phyloP scores from a whole-genome alignment of 495 filamentous ascomycete species.

The Parathielavia appendiculata region DNA sequence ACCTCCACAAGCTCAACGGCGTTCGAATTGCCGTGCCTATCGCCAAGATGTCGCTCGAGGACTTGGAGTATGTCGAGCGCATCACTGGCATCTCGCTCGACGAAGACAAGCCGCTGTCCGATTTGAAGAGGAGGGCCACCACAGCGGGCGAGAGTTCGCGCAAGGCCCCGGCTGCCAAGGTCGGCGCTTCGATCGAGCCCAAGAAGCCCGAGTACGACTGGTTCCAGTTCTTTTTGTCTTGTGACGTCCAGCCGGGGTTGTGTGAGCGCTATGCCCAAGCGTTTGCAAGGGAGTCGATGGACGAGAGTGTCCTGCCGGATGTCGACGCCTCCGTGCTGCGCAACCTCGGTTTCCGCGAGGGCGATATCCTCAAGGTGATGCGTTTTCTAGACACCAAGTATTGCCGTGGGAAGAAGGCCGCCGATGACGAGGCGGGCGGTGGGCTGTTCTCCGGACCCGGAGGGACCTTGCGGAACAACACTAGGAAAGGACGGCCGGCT shows the following conservation, averaged over 20 bases:
- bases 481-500: slow-evolving; percentile 83
- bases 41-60: slow-evolving; percentile 88
- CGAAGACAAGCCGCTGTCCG: slow-evolving; percentile 90
- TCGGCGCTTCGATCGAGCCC: slow-evolving; percentile 50
- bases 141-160: slow-evolving; percentile 23
- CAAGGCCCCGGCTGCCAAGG: slow-evolving; percentile 25
- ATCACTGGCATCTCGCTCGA: slow-evolving; percentile 83
- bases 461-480: slow-evolving; percentile 85
- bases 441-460: slow-evolving; percentile 90
- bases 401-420: slow-evolving; percentile 59
- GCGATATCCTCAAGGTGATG: slow-evolving; percentile 93
- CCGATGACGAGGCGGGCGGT: slow-evolving; percentile 56
- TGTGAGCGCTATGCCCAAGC: slow-evolving; percentile 91
- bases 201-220: slow-evolving; percentile 82
- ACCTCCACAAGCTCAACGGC: slow-evolving; percentile 95
- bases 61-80: slow-evolving; percentile 90
- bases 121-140: slow-evolving; percentile 52
- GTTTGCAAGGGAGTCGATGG: slow-evolving; percentile 89
- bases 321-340: slow-evolving; percentile 76
- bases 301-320: slow-evolving; percentile 82
- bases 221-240: slow-evolving; percentile 96
- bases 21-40: slow-evolving; percentile 97
- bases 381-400: slow-evolving; percentile 81
- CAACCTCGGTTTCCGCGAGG: slow-evolving; percentile 85
- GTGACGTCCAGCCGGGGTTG: slow-evolving; percentile 83